Base-by-base conservation (phyloP, 1,284 basidiomycete genomes). In the Thecaphora thlaspeos region DNA sequence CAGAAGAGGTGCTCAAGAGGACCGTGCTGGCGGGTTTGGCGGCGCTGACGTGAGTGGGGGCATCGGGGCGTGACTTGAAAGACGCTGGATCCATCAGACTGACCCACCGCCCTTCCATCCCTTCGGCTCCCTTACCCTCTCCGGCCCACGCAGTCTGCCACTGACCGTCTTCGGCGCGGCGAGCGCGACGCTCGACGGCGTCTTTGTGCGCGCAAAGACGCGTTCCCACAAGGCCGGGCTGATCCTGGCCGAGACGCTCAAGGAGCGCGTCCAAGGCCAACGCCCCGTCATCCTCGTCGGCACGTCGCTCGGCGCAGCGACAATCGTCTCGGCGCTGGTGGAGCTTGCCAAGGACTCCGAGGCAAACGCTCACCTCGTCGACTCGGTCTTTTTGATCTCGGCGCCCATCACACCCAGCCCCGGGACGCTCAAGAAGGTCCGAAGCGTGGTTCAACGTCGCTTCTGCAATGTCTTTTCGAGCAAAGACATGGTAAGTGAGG, bases 191-290 rank as follows among this genome's bases (percentile, higher is more conserved):
- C 68, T 81, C 11, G 80, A 80, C 46, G 71, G 75, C 21, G 70
- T 77, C 38, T 79, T 78, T 79, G 78, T 75, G 75, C 73, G 78
- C 70, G 72, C 68, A 42, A 61, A 62, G 48, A 61, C 55, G 36
- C 59, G 60, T 39, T 41, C 55, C 30, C 49, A 51, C 53, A 43
- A 59, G 60, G 83, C 83, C 0, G 83, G 83, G 1, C 65, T 80
- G 18, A 71, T 84, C 10, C 78, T 84, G 1, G 83, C 83, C 8
- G 82, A 83, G 46, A 82, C 83, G 8, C 76, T 84, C 38, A 81
- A 83, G 53, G 76, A 81, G 23, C n/a, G n/a, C n/a, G 81, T 83
- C 0, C 83, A 84, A 63, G 83, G 83, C 8, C 80, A 82, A 59
- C 77, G 83, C 1, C 83, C 83, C 0, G 81, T 82, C 2, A 71